These are phyloP conservation scores for Vitis hybrid DNA, from an alignment of 177 flowering plant genomes.

Conservation along the genomic window DNA sequence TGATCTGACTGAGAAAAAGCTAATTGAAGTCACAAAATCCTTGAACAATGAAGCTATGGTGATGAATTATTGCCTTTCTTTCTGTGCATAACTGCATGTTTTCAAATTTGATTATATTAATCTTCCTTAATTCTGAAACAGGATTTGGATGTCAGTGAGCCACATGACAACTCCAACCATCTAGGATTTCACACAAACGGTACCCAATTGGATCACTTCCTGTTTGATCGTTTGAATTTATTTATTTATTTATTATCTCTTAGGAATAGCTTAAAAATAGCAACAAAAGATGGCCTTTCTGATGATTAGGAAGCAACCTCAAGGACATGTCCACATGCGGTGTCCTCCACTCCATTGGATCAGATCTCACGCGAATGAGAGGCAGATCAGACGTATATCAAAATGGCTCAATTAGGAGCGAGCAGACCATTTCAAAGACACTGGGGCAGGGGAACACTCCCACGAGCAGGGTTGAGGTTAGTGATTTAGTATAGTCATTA, in stretches of 20 bases:
- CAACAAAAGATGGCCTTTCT: constrained; percentile 2
- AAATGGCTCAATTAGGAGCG: constrained; percentile 48
- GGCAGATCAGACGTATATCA: constrained; percentile 38
- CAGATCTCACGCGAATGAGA: constrained; percentile 76
- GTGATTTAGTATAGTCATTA: not conserved
- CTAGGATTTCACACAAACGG: constrained; percentile 24
- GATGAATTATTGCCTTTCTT: not conserved
- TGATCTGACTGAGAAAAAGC: constrained; percentile 55
- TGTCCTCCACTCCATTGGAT: constrained; percentile 81
- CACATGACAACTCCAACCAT: constrained; percentile 26
- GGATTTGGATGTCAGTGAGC: constrained; percentile 47
- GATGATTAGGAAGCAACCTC: constrained; percentile 33
- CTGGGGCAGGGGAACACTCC: constrained; percentile 61
- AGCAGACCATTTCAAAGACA: constrained; percentile 38
- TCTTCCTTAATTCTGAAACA: constrained; percentile 19
- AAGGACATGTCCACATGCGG: constrained; percentile 76
- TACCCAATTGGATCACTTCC: constrained; percentile 9
- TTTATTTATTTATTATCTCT: not conserved
- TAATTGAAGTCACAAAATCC: constrained; percentile 62
- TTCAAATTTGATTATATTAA: not conserved
- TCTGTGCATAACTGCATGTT: not conserved
- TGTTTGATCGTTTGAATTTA: not conserved
- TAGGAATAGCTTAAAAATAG: not conserved
- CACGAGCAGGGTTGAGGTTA: constrained; percentile 69
- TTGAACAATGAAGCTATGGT: constrained; percentile 46